A percentile compares a stretch with the other conserved stretches of the same genome.
Evolutionary conservation across 1,284 basidiomycete genomes (phyloP).

Genomic region (Omphalotus olearius): DNA sequence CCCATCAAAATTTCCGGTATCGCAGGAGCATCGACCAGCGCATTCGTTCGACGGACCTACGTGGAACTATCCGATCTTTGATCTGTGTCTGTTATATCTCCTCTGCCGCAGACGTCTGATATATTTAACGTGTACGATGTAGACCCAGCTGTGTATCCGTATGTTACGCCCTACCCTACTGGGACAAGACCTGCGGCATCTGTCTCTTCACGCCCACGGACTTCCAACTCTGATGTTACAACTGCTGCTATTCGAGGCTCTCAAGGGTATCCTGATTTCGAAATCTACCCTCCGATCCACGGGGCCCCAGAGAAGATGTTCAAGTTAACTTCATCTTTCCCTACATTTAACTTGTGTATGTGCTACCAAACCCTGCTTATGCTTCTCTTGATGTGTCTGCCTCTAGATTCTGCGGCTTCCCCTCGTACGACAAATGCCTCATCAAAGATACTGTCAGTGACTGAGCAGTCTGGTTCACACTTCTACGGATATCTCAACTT

Average conservation of each 20-base stretch:
- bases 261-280: neutral
- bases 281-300: neutral
- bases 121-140: neutral
- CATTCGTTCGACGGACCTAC: no score
- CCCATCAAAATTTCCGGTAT: no score
- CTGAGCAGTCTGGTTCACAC: no score
- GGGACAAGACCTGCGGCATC: neutral
- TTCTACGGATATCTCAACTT: neutral
- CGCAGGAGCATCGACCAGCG: no score
- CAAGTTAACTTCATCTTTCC: constrained; percentile 21
- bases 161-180: neutral
- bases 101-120: neutral
- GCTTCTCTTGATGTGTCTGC: neutral
- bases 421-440: constrained; percentile 38
- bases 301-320: neutral
- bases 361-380: neutral
- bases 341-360: constrained; percentile 30
- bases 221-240: neutral
- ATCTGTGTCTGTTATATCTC: constrained; percentile 2
- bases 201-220: neutral
- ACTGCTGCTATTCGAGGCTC: neutral
- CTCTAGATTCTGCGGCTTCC: constrained; percentile 30
- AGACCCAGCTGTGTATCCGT: neutral
- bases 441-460: constrained; percentile 1
- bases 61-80: constrained; percentile 2